phyloP scores from a whole-genome alignment of 305 asterid species.

The Fraxinus ornus region DNA sequence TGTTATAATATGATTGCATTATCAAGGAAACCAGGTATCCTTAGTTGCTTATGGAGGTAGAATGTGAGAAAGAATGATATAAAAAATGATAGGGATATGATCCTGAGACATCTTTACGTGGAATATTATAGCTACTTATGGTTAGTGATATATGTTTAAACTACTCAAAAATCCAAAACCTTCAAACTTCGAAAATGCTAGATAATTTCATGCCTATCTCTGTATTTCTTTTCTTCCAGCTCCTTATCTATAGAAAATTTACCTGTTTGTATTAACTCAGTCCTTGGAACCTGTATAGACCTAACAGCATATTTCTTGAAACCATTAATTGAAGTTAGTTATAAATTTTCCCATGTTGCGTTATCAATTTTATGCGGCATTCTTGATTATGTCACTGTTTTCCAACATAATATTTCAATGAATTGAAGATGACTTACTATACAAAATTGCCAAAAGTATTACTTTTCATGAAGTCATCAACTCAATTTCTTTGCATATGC shows the following conservation, averaged over 20 bases:
- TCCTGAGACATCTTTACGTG: not conserved
- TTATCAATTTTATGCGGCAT: not conserved
- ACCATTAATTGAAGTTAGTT: not conserved
- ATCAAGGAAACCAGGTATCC: not conserved
- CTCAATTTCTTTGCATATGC: not conserved
- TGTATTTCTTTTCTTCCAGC: not conserved
- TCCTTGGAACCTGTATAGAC: not conserved
- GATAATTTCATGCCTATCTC: not conserved
- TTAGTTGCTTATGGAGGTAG: not conserved
- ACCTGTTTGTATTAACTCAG: not conserved
- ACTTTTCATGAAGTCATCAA: constrained; percentile 10
- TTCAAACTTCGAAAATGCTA: not conserved
- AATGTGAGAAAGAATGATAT: not conserved
- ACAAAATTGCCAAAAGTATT: not conserved
- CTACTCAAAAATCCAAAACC: not conserved
- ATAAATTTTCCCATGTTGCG: not conserved
- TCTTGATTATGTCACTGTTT: not conserved
- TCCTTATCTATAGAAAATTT: not conserved
- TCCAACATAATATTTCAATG: not conserved
- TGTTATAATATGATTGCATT: not conserved
- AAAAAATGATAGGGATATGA: not conserved
- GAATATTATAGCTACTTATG: not conserved
- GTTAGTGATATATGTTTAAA: not conserved
- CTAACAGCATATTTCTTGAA: not conserved
- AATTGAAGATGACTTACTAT: not conserved